Base-by-base conservation (phyloP, 2,329 filamentous ascomycete species). In the Pseudogymnoascus sp. region DNA sequence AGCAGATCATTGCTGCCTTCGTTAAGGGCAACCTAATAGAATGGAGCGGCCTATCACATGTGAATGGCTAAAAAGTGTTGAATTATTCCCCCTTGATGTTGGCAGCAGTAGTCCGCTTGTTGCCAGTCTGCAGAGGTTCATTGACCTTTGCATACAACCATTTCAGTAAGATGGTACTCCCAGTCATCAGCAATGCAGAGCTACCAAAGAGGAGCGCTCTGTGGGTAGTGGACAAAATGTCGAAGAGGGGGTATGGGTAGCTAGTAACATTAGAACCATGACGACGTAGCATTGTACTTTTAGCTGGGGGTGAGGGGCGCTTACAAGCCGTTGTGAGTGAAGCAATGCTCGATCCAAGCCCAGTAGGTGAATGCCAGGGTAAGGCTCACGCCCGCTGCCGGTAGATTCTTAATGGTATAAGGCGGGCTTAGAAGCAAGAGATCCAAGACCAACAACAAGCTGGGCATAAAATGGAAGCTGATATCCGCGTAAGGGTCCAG, bases 211-310 rank as follows among this genome's bases (percentile, higher is more conserved):
- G 78, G 0, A 83, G 76, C 7, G 86, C 77, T 19, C 93, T 83
- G 71, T 91, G 87, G 59, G 77, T 72, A 0, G 85, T 88, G 60
- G 79, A 81, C 44, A 96, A 77, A 50, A 89, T 73, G 7, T 80
- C 86, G 67, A 97, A 93, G 26, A 96, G 82, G 1, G 93, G 92
- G 74, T 97, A 96, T 0, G 92, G 91, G 69, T 96, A 96, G 79
- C 87, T 89, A 68, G 74, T 79, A 33, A 50, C 21, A 29, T 40
- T 44, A 60, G 59, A 21, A 21, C 35, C 35, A 26, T 29, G 13
- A 15, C 10, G 10, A 33, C 35, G n/a, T 6, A 59, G 62, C 37
- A 37, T 53, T 21, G 11, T 23, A 40, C 2, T 19, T 38, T 26
- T 17, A 35, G 15, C 29, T 21, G 59, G 31, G 60, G 29, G 29